Evolutionary conservation across 495 filamentous ascomycete genomes (phyloP), one percentile per base, ranked within the genome.

Genomic region (Talaromyces wortmannii): DNA sequence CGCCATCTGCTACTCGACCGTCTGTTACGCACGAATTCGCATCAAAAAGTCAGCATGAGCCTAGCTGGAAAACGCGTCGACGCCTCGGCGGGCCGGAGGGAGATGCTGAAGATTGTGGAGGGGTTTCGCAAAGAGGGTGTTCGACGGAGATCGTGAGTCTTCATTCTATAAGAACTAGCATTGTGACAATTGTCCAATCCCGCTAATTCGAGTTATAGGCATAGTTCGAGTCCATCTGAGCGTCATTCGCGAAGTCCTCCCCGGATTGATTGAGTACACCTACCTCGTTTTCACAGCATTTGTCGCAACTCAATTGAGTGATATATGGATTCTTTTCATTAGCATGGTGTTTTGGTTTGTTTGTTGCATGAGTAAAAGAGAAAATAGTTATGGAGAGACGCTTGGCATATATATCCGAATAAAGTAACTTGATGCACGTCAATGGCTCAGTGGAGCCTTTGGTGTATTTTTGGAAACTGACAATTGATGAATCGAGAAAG

Each of bases 21-120:
- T 46, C 71, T 99, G n/a, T 71, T 99, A 45, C 78, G 74, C 45
- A 89, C 87, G 4, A 85, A 88, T 60, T 80, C 84, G 1, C 80
- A 79, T 50, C 81, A 90, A 64, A 94, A 94, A 68, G 83, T 97
- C n/a, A 90, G 83, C 59, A 97, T 97, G 92, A 91, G 85, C 57
- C 86, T 99, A 77, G 84, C 80, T 0, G 86, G 86, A 11, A 87
- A 86, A 61, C 78, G 83, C 58, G 79, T 97, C 36, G 88, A 97
- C 76, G 89, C 90, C 8, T 61, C 62, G 10, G 81, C 81, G 2
- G 87, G 86, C 13, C 70, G 94, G 54, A 95, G 91, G 69, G 88
- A 95, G 63, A 97, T 99, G 78, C 70, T 92, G 55, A 84, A 80
- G 65, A 89, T 91, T 30, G 92, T 96, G 50, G 89, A 96, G 57